Evolutionary conservation across 1,139 yeast genomes (phyloP), one percentile per base, ranked within the genome.

Genomic region (Yamadazyma sp.): DNA sequence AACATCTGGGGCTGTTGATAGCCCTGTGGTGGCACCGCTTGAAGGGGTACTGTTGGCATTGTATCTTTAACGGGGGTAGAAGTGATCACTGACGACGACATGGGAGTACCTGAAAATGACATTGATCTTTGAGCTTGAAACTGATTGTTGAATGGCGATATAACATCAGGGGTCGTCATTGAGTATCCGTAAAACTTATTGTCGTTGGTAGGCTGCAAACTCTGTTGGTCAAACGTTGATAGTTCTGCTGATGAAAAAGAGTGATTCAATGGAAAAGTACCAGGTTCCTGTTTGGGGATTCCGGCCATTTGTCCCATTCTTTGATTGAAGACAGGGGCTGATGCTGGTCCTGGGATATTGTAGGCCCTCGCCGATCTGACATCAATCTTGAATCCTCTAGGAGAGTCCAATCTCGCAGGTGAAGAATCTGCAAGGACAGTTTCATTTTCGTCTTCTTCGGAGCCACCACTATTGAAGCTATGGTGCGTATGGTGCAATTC

Each of bases 361-460:
- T 32, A 24, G 10, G 33, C 37, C 23, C 38, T 47, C 18, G 46
- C 44, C 10, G 42, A 31, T 3, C 45, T 32, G 6, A 49, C 40
- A 42, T 61, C 64, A 31, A 61, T 51, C 26, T 45, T 50, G 16
- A 59, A 44, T 2, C 44, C 42, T 24, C 35, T 39, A 15, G 38
- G 38, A 33, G 52, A 54, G 15, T 42, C 49, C 17, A 37, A 16
- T 41, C 59, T 61, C 11, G 45, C 52, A 1, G 73, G 74, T 3
- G 73, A 67, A 1, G 73, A 67, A 38, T 60, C 62, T 1, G 72
- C 73, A n/a, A 65, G 32, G 1, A 65, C 70, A 1, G 73, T 68
- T 34, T 62, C 73, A 45, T 67, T 67, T 32, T 68, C 73, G 43
- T 67, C 73, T 11, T 30, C 39, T 1, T 36, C 34, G 9, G 31